A percentile compares a stretch with the other conserved stretches of the same genome.
phyloP scores from a whole-genome alignment of 768 basidiomycete genomes.

The Lactifluus echinatus region DNA sequence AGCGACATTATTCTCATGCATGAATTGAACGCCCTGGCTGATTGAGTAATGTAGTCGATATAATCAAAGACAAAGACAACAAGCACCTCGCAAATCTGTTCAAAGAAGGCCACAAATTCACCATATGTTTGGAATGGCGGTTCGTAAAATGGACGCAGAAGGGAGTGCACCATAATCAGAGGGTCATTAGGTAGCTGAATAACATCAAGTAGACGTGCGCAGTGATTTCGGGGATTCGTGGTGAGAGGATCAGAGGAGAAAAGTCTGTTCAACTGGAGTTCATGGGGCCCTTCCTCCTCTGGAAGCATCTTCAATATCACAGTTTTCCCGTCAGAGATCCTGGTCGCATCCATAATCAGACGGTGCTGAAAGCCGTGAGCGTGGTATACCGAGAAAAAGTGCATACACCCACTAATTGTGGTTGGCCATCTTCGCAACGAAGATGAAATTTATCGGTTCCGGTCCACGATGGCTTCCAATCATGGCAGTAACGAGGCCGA shows the following conservation, averaged over 20 bases:
- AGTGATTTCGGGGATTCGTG: conserved; percentile 25
- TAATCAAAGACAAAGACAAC: neutral
- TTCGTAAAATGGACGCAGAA: conserved; percentile 23
- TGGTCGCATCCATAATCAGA: too few species aligned
- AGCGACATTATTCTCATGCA: conserved; percentile 16
- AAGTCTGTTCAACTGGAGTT: conserved; percentile 3
- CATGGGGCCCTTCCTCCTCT: neutral
- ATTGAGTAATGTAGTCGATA: neutral
- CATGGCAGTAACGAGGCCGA: conserved; percentile 2
- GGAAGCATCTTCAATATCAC: conserved; percentile 13
- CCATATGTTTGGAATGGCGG: conserved; percentile 30
- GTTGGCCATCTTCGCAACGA: conserved; percentile 9
- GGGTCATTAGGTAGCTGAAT: conserved; percentile 18
- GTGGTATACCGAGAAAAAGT: neutral
- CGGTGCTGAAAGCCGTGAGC: neutral
- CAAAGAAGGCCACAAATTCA: conserved; percentile 30
- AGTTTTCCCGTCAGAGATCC: conserved; percentile 2
- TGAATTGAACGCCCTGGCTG: conserved; percentile 5
- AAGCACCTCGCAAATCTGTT: conserved; percentile 34
- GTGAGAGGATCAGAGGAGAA: conserved; percentile 17
- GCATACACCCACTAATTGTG: neutral
- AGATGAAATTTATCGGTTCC: neutral
- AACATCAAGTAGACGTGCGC: conserved; percentile 23
- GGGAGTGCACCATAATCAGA: conserved; percentile 29
- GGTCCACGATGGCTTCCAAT: conserved; percentile 7